Conservation (phyloP, 2,329 filamentous ascomycete species). For the Sporothrix mexicana region DNA sequence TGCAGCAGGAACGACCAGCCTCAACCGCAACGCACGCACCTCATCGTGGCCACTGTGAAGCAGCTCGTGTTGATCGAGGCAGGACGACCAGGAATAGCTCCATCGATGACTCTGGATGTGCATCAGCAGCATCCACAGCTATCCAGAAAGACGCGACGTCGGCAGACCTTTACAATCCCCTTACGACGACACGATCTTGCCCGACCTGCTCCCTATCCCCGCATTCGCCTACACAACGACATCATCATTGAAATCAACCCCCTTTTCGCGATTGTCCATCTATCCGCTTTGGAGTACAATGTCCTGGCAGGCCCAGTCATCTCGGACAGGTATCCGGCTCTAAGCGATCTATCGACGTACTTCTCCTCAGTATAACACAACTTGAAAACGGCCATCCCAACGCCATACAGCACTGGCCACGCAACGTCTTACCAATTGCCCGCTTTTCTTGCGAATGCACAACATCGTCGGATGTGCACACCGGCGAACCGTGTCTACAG, state of each 20-base stretch:
- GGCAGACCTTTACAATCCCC: background rate
- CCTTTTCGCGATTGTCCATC: background rate
- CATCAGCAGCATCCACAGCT: background rate
- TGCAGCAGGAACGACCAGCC: slow-evolving; percentile 10
- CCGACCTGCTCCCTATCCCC: no score
- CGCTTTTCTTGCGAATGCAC: slow-evolving; percentile 31
- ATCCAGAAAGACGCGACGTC: background rate
- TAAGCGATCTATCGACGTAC: background rate
- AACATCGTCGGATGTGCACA: slow-evolving; percentile 40
- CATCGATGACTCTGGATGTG: slow-evolving; percentile 3
- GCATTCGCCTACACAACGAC: background rate
- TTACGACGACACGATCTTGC: background rate
- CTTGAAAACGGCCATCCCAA: no score
- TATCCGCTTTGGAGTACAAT: background rate
- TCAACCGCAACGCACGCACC: background rate
- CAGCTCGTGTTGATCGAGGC: slow-evolving; percentile 20
- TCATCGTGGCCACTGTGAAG: background rate
- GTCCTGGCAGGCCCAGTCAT: slow-evolving; percentile 16
- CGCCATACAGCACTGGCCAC: background rate
- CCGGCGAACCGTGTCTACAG: slow-evolving; percentile 41
- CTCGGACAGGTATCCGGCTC: background rate
- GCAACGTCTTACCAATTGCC: background rate
- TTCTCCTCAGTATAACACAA: no score
- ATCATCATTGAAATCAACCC: slow-evolving; percentile 3
- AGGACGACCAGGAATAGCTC: background rate